Evolutionary conservation across 495 filamentous ascomycete genomes (phyloP).

Genomic region (Penicillium antarcticum): DNA sequence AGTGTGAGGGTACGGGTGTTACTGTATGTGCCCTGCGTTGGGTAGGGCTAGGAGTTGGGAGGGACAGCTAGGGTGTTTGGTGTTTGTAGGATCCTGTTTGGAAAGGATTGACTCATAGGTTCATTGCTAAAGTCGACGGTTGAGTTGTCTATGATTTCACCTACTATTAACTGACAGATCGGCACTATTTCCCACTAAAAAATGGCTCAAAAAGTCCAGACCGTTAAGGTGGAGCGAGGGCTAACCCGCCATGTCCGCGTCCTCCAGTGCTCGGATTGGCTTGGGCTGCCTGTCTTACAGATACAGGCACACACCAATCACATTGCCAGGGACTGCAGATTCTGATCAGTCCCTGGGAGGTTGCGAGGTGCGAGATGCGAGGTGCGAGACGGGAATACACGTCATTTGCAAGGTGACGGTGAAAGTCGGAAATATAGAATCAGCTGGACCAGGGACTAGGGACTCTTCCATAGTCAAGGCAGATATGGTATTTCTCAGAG

Average conservation of each 20-base stretch:
- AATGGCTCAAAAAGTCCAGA: constrained; percentile 3
- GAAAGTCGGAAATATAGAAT: neutral
- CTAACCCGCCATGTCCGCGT: neutral
- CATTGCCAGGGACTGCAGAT: constrained; percentile 1
- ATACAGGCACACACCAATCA: neutral
- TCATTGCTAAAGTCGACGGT: too few species aligned
- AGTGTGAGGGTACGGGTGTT: neutral
- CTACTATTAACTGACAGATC: neutral
- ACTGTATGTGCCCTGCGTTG: neutral
- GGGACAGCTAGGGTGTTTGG: neutral
- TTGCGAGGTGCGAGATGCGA: neutral
- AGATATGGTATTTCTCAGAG: constrained; percentile 1
- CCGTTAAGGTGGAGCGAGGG: neutral
- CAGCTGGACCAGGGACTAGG: neutral
- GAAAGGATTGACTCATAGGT: too few species aligned
- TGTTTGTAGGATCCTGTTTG: neutral
- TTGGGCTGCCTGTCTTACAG: neutral
- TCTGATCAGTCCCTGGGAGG: neutral
- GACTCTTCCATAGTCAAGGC: neutral
- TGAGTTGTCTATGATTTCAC: too few species aligned
- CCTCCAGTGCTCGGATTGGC: neutral
- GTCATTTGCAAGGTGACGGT: neutral
- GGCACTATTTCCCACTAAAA: constrained; percentile 8
- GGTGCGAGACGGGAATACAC: neutral
- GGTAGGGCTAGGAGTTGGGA: neutral